phyloP scores from a whole-genome alignment of 2,329 filamentous ascomycete species.

The Clonostachys rhizophaga region DNA sequence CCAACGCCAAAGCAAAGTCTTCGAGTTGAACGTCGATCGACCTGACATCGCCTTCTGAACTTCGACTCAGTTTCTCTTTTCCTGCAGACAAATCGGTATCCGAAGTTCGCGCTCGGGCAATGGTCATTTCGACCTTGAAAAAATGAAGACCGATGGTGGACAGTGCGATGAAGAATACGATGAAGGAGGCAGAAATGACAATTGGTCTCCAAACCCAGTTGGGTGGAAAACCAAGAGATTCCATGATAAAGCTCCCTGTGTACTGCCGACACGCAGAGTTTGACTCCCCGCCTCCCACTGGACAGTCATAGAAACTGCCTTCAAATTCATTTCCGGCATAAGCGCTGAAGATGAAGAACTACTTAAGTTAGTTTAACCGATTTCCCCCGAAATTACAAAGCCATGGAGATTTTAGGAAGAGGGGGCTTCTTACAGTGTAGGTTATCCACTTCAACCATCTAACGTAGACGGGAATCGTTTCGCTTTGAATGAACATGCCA shows the following conservation, averaged over 20 bases:
- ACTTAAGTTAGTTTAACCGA: constrained; percentile 7
- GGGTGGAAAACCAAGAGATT: constrained; percentile 61
- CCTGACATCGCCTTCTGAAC: constrained; percentile 46
- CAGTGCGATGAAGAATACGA: constrained; percentile 55
- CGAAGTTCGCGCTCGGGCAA: constrained; percentile 55
- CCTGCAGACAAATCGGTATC: constrained; percentile 62
- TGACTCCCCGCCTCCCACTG: constrained; percentile 51
- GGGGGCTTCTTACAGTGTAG: constrained; percentile 39
- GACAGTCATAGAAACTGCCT: constrained; percentile 69
- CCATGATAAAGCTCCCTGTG: constrained; percentile 64
- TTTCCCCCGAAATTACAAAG: not conserved
- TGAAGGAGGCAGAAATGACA: constrained; percentile 56
- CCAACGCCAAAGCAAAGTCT: constrained; percentile 57
- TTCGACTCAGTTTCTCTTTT: constrained; percentile 62
- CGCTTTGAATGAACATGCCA: constrained; percentile 71
- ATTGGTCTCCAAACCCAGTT: constrained; percentile 67
- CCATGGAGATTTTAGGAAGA: not conserved
- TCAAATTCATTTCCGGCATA: constrained; percentile 70
- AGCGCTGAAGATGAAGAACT: constrained; percentile 69
- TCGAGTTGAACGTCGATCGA: constrained; percentile 63
- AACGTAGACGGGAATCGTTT: constrained; percentile 72
- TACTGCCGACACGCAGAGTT: constrained; percentile 66
- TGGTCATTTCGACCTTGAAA: constrained; percentile 63
- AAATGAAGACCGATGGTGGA: constrained; percentile 60
- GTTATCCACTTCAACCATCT: constrained; percentile 70